phyloP scores from a whole-genome alignment of 805 yeast species.

The Kodamaea kakaduensis region DNA sequence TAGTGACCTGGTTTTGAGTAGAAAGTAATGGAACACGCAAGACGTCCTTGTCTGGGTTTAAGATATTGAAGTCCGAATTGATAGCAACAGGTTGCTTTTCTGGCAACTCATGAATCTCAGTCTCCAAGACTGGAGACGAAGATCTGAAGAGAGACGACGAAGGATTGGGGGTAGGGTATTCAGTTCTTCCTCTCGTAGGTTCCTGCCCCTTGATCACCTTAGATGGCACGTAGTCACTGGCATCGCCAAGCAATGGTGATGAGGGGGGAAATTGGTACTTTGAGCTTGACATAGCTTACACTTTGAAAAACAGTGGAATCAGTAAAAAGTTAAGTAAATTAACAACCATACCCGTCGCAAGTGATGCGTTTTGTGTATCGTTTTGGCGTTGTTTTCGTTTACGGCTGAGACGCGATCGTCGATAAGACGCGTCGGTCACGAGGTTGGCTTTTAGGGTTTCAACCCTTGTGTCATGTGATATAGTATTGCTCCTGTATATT shows the following conservation, averaged over 20 bases:
- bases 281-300: slow-evolving; percentile 3
- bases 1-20: slow-evolving; percentile 34
- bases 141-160: slow-evolving; percentile 45
- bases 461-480: slow-evolving; percentile 2
- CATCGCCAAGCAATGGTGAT: slow-evolving; percentile 40
- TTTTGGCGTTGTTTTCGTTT: slow-evolving; percentile 5
- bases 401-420: not conserved
- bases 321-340: not conserved
- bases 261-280: slow-evolving; percentile 48
- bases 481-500: not conserved
- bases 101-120: slow-evolving; percentile 7
- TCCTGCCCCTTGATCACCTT: slow-evolving; percentile 6
- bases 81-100: slow-evolving; percentile 12
- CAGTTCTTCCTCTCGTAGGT: slow-evolving; percentile 18
- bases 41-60: slow-evolving; percentile 30
- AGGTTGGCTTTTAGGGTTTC: slow-evolving; percentile 2
- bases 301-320: not conserved
- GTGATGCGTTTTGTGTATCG: not conserved
- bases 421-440: not conserved
- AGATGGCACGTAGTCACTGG: slow-evolving; percentile 16
- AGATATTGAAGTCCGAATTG: slow-evolving; percentile 33
- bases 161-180: slow-evolving; percentile 72
- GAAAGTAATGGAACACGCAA: slow-evolving; percentile 39
- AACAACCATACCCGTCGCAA: not conserved
- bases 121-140: slow-evolving; percentile 32